These are phyloP conservation scores for Pneumocystis canis DNA, from an alignment of 1,139 yeast genomes.

Conservation along the genomic window DNA sequence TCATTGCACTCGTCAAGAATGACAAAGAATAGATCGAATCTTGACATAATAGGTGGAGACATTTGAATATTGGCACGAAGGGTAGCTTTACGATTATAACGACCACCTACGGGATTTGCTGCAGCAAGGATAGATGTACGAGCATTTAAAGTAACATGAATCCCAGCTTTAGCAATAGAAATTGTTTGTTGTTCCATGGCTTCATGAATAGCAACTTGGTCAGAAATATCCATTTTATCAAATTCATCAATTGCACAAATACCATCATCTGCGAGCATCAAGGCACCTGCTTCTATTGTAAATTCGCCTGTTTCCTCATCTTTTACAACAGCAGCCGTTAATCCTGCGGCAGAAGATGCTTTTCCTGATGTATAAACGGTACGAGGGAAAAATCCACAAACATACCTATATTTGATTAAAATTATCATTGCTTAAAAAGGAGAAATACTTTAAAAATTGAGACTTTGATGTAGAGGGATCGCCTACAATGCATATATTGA, in stretches of 20 bases:
- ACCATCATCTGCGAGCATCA: conserved; percentile 97
- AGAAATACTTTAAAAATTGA: conserved; percentile 54
- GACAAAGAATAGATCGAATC: conserved; percentile 91
- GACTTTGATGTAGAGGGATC: conserved; percentile 98
- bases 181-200: conserved; percentile 99
- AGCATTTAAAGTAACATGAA: conserved; percentile 92
- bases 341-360: conserved; percentile 97
- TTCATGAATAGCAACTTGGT: conserved; percentile 98
- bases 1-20: conserved; percentile 92
- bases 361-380: conserved; percentile 96
- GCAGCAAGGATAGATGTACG: conserved; percentile 93
- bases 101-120: conserved; percentile 92
- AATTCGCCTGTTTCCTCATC: conserved; percentile 97
- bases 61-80: conserved; percentile 76
- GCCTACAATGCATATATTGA: conserved; percentile 91
- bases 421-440: neutral
- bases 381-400: conserved; percentile 80
- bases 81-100: conserved; percentile 77
- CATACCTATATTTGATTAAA: conserved; percentile 32
- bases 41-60: conserved; percentile 99
- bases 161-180: conserved; percentile 95
- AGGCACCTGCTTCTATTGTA: conserved; percentile 97
- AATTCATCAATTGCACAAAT: conserved; percentile 97
- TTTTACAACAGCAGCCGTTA: conserved; percentile 93
- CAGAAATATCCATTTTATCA: conserved; percentile 90